Conservation (phyloP, 129 eudicot genomes). For the Chrysanthemum seticuspe region DNA sequence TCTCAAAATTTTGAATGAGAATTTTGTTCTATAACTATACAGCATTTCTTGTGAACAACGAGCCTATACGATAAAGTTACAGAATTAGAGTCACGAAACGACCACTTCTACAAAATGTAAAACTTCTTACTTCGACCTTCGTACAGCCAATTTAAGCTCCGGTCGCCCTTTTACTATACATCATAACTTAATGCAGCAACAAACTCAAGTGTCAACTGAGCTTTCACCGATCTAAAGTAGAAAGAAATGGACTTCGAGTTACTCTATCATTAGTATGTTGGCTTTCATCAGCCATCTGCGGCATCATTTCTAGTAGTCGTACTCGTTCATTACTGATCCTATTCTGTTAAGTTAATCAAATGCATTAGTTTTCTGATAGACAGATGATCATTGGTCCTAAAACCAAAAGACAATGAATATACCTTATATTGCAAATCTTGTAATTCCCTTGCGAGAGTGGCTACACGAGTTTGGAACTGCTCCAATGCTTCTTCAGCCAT, state of each 20-base stretch:
- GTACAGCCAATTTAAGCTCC: no score
- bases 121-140: no score
- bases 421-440: constrained; percentile 72
- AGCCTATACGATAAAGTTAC: no score
- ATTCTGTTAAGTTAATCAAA: constrained; percentile 44
- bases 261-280: constrained; percentile 31
- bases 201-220: no score
- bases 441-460: constrained; percentile 62
- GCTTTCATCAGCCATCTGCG: constrained; percentile 50
- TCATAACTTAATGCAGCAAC: no score
- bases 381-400: neutral
- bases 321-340: constrained; percentile 61
- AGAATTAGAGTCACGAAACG: no score
- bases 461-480: constrained; percentile 47
- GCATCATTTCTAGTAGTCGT: constrained; percentile 61
- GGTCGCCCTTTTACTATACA: no score
- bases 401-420: neutral
- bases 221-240: no score
- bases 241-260: constrained; percentile 53
- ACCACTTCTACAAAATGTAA: no score
- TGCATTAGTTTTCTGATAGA: constrained; percentile 16
- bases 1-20: no score
- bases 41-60: no score
- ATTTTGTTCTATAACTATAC: no score
- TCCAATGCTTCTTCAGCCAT: constrained; percentile 83